These are phyloP conservation scores for Zalaria obscura DNA, from an alignment of 2,329 filamentous ascomycete genomes.

Conservation along the genomic window DNA sequence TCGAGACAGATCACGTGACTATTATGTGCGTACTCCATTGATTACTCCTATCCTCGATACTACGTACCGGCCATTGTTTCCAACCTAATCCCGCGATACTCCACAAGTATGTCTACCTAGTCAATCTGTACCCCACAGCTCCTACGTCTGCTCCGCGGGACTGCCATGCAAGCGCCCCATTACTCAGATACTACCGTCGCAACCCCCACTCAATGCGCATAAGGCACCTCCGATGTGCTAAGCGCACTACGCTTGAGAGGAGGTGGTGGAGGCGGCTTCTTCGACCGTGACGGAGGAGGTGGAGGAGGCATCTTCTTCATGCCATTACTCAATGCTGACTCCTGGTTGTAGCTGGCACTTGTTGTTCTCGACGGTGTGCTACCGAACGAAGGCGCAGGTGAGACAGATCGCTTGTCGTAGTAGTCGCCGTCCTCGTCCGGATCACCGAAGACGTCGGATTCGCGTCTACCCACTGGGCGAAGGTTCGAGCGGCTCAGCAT, in stretches of 20 bases:
- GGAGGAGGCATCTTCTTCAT: conserved; percentile 41
- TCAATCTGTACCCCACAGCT: too few species aligned
- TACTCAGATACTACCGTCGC: too few species aligned
- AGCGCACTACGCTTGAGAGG: conserved; percentile 46
- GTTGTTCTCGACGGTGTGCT: conserved; percentile 32
- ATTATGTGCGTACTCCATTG: too few species aligned
- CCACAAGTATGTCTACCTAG: too few species aligned
- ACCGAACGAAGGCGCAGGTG: conserved; percentile 39
- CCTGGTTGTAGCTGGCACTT: conserved; percentile 29
- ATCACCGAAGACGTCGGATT: conserved; percentile 35
- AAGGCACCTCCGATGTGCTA: conserved; percentile 23
- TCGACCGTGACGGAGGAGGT: conserved; percentile 44
- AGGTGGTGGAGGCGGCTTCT: conserved; percentile 52
- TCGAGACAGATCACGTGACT: too few species aligned
- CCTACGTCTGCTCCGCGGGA: too few species aligned
- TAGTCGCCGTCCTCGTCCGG: conserved; percentile 35
- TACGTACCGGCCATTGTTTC: too few species aligned
- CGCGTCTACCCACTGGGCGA: conserved; percentile 15
- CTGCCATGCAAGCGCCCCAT: too few species aligned
- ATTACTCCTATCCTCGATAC: too few species aligned
- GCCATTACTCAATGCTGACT: conserved; percentile 9
- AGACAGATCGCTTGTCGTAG: conserved; percentile 36
- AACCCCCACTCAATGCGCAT: background rate
- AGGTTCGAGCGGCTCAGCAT: conserved; percentile 34
- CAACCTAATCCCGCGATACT: too few species aligned